Base-by-base conservation (phyloP, 306 rosid genomes). In the Castanea sativa region DNA sequence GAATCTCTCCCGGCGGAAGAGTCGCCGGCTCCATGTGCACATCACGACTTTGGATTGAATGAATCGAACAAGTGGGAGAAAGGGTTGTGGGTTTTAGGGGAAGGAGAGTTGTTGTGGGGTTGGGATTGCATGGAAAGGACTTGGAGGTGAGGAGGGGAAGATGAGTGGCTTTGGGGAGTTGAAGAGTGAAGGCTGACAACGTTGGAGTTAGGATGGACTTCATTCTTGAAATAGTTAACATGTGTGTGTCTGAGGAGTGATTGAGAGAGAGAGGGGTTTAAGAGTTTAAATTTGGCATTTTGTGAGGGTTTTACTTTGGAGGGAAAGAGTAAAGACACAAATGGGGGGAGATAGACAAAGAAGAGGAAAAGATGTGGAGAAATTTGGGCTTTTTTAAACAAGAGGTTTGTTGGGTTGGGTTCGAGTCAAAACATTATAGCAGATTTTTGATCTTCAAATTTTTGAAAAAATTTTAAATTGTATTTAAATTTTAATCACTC, bases 1-100 rank as follows among this genome's bases (percentile, higher is more conserved):
- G 98, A 85, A 93, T 83, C 87, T 95, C 93, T 49, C 98, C 72
- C n/a, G 87, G 76, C 1, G 35, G 86, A 8, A 41, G 45, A 78
- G 89, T 45, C 15, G 77, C 83, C 10, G 77, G 83, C 23, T 71
- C 88, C 57, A 70, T 77, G 60, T 85, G 89, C 65, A 80, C 10
- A 69, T 51, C 77, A 79, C 80, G 88, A 76, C 41, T 84, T 29
- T 82, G 92, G 75, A 70, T 32, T 38, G 78, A 71, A 83, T 29
- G 73, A 69, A 69, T 12, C 2, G 80, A 74, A 30, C 30, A 75
- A 41, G 21, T 68, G 74, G 87, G 75, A 4, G 82, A 76, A 70
- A 79, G 63, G 52, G 67, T 79, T 4, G 41, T 73, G 86, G 88
- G 82, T 33, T 82, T 86, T 1, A 55, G 79, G 81, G 45, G 78